Percentiles rank a stretch among this genome's conserved stretches.
Conservation (phyloP, 495 filamentous ascomycete genomes). For the Xylaria grammica region DNA sequence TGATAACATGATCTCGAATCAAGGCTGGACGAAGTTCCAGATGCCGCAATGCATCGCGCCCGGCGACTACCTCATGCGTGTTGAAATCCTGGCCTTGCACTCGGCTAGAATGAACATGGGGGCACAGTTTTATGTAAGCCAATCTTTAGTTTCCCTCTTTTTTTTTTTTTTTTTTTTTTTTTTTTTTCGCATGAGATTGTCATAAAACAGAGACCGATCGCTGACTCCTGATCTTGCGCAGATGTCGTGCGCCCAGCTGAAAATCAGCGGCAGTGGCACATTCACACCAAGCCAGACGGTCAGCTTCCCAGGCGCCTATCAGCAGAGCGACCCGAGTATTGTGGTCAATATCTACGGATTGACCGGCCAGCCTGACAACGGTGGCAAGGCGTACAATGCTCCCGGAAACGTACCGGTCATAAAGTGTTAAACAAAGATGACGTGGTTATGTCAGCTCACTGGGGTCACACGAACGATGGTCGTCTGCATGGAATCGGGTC, state of each 20-base stretch:
- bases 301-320: constrained; percentile 60
- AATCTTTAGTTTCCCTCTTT: constrained; percentile 23
- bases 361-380: constrained; percentile 52
- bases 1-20: constrained; percentile 54
- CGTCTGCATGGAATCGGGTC: too few species aligned
- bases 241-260: constrained; percentile 61
- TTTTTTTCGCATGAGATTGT: background rate
- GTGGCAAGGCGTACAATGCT: constrained; percentile 47
- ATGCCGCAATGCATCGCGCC: constrained; percentile 54
- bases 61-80: constrained; percentile 60
- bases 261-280: constrained; percentile 52
- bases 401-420: constrained; percentile 53
- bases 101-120: constrained; percentile 47
- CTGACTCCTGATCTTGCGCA: constrained; percentile 21
- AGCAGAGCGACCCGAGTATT: constrained; percentile 57
- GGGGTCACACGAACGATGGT: too few species aligned
- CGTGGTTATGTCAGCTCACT: background rate
- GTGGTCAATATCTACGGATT: constrained; percentile 59
- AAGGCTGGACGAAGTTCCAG: constrained; percentile 54
- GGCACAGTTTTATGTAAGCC: constrained; percentile 57
- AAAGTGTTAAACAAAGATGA: constrained; percentile 40
- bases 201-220: background rate
- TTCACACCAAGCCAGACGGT: constrained; percentile 53
- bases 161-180: too few species aligned
- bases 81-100: constrained; percentile 61